These are phyloP conservation scores for Leccinum truebloodii DNA, from an alignment of 768 basidiomycete species.

Conservation along the genomic window DNA sequence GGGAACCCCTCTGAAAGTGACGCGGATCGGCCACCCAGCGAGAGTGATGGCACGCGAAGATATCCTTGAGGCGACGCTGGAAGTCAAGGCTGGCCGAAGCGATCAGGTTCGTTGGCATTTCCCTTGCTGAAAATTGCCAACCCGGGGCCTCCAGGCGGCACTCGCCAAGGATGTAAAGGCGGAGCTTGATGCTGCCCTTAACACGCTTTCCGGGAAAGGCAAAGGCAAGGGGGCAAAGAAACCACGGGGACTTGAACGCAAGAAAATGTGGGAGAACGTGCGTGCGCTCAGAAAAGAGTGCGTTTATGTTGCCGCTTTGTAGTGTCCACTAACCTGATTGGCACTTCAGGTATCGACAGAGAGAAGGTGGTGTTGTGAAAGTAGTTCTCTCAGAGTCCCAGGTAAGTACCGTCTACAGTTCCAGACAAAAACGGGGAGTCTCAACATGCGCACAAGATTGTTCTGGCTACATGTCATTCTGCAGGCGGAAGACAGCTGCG, in stretches of 20 bases:
- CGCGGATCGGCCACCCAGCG: slow-evolving; percentile 95
- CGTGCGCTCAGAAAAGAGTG: slow-evolving; percentile 90
- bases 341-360: slow-evolving; percentile 71
- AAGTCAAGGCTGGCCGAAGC: slow-evolving; percentile 69
- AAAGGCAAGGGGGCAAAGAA: slow-evolving; percentile 73
- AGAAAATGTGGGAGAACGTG: slow-evolving; percentile 86
- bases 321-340: not conserved
- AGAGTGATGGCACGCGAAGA: slow-evolving; percentile 77
- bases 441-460: slow-evolving; percentile 54
- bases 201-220: slow-evolving; percentile 67
- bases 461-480: slow-evolving; percentile 93
- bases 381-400: slow-evolving; percentile 80
- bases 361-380: slow-evolving; percentile 83
- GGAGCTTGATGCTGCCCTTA: slow-evolving; percentile 75
- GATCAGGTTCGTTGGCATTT: slow-evolving; percentile 52
- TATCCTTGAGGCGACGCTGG: slow-evolving; percentile 66
- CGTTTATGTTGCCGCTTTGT: slow-evolving; percentile 21
- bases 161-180: slow-evolving; percentile 87
- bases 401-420: slow-evolving; percentile 36
- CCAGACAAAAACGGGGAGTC: not conserved
- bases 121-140: not conserved
- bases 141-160: slow-evolving; percentile 53
- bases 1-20: slow-evolving; percentile 53
- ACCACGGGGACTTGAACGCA: slow-evolving; percentile 70
- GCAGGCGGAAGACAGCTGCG: slow-evolving; percentile 83